Base-by-base conservation (phyloP, 192 early-diverging fungal genomes). In the Kappamyces sp. region DNA sequence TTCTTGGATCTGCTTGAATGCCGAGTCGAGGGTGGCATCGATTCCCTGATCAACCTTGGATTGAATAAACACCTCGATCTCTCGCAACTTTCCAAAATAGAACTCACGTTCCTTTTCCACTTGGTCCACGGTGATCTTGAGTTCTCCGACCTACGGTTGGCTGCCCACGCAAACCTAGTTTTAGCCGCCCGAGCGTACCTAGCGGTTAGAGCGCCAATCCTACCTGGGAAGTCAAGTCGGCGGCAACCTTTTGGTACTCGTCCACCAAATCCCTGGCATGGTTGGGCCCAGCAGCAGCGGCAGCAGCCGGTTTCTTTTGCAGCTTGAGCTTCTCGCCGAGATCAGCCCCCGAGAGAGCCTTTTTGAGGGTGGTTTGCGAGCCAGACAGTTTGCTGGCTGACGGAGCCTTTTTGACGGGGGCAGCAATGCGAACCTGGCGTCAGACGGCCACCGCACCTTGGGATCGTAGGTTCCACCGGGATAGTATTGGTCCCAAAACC, bases 41-140 rank as follows among this genome's bases (percentile, higher is more conserved):
- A 59, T 68, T 3, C 62, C 43, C 54, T n/a, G 32, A 38, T 94
- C 87, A 8, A 88, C 42, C 51, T 85, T 66, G 54, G 89, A 76
- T 72, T 96, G 93, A 7, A 96, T 83, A 55, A 88, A 76, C 32
- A 99, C 80, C 60, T 96, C 94, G 71, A 96, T 93, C 66, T 96
- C 93, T 35, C 94, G 73, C 61, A 96, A 72, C 73, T 96, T 99
- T 30, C 69, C 65, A 69, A 94, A 99, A 62, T 99, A 99, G 68
- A 99, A 99, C 60, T 99, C 94, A 29, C 96, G 78, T 67, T 99
- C 94, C 73, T 91, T 96, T 67, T 95, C 93, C 15, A 91, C 82
- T 49, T 89, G 91, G 53, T 93, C 91, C 36, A 96, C 86, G 30
- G 88, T 84, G 22, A 85, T 78, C 67, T 90, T 91, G 48, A 88